These are phyloP conservation scores for Mycena polygramma DNA, from an alignment of 768 basidiomycete genomes.

Conservation along the genomic window DNA sequence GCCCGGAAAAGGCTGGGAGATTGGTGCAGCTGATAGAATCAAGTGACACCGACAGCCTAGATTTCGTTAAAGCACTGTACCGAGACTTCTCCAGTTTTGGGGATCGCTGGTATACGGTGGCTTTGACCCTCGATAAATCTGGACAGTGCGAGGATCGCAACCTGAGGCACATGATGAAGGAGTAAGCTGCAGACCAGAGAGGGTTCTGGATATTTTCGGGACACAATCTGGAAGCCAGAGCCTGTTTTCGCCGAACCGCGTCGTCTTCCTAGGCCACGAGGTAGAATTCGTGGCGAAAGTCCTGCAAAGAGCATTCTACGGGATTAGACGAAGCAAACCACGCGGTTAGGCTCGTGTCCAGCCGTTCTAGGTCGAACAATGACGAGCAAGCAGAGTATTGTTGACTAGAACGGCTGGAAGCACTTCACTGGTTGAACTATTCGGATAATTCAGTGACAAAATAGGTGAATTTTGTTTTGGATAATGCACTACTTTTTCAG, in stretches of 20 bases:
- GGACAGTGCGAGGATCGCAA: too few species aligned
- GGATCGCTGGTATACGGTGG: too few species aligned
- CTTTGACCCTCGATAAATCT: too few species aligned
- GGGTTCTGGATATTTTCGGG: neutral
- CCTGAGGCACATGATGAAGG: neutral
- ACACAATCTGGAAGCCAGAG: neutral
- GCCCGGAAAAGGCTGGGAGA: neutral
- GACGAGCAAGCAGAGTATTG: too few species aligned
- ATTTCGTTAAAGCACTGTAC: neutral
- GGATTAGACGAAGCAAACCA: neutral
- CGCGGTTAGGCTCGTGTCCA: too few species aligned
- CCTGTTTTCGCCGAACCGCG: neutral
- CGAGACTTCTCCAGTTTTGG: too few species aligned
- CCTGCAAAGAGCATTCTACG: neutral
- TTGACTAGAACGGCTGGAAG: too few species aligned
- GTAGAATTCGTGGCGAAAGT: neutral
- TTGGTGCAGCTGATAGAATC: constrained; percentile 17
- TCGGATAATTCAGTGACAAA: too few species aligned
- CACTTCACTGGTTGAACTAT: too few species aligned
- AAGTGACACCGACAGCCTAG: constrained; percentile 12
- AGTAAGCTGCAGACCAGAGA: neutral
- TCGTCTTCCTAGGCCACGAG: neutral
- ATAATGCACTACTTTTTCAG: too few species aligned
- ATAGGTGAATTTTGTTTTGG: too few species aligned
- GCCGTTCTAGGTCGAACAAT: too few species aligned